Evolutionary conservation across 2,329 filamentous ascomycete genomes (phyloP).

Genomic region (Chaetomium strumarium): DNA sequence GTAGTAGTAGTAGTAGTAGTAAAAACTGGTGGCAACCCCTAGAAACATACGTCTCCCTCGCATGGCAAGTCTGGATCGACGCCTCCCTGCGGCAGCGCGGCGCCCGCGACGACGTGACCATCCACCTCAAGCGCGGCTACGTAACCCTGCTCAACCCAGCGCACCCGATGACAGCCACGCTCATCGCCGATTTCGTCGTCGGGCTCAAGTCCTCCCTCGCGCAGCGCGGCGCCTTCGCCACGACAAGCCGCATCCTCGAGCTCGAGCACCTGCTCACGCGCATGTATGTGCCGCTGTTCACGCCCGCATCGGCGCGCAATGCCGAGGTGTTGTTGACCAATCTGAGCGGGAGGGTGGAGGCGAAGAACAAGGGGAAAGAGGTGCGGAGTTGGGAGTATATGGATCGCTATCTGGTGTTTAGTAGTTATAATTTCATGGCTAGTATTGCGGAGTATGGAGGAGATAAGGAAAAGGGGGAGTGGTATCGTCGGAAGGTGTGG

Average conservation of each 20-base stretch:
- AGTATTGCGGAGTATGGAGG: conserved; percentile 18
- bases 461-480: conserved; percentile 10
- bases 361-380: neutral
- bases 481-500: conserved; percentile 9
- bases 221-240: conserved; percentile 9
- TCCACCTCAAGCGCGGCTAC: conserved; percentile 25
- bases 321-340: conserved; percentile 15
- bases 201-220: neutral
- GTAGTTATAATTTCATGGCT: conserved; percentile 21
- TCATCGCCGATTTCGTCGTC: conserved; percentile 14
- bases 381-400: conserved; percentile 15
- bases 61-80: conserved; percentile 24
- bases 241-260: conserved; percentile 19
- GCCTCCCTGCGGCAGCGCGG: conserved; percentile 10
- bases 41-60: conserved; percentile 12
- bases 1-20: too few species aligned
- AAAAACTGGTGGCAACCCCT: conserved; percentile 1
- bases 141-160: conserved; percentile 20
- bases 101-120: conserved; percentile 19
- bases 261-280: conserved; percentile 19
- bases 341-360: conserved; percentile 4
- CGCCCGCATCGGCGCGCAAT: neutral
- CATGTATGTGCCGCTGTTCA: conserved; percentile 25
- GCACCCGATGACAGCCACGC: conserved; percentile 6
- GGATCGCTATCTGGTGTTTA: conserved; percentile 24